Evolutionary conservation across 2,329 filamentous ascomycete species (phyloP).

Genomic region (Neofusicoccum cordaticola): DNA sequence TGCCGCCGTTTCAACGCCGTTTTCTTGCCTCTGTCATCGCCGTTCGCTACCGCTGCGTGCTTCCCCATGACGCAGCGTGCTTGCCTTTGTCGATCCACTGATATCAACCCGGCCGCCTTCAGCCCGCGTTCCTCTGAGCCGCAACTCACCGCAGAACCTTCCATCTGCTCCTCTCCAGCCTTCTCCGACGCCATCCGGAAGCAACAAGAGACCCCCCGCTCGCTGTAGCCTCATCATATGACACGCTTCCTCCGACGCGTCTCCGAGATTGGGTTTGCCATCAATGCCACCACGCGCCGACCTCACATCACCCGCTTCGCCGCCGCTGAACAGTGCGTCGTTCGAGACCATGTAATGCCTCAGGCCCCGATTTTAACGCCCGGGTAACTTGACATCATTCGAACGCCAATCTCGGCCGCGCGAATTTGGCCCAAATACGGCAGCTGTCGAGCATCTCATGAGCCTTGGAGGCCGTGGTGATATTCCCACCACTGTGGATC

Average conservation of each 20-base stretch:
- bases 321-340: neutral
- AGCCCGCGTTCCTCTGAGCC: neutral
- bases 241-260: neutral
- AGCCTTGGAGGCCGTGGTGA: too few relatives aligned
- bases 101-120: neutral
- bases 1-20: neutral
- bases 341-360: neutral
- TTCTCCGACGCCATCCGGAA: neutral
- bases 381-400: constrained; percentile 7
- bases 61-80: neutral
- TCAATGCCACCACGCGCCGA: neutral
- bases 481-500: too few relatives aligned
- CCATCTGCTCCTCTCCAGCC: neutral
- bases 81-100: neutral
- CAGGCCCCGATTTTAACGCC: neutral
- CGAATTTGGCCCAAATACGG: too few relatives aligned
- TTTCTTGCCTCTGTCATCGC: neutral
- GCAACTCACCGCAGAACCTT: neutral
- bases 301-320: neutral
- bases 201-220: neutral
- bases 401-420: neutral
- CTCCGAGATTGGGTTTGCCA: neutral
- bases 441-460: neutral
- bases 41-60: neutral
- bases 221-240: neutral